Evolutionary conservation across 352 stramenopile species (phyloP).

Genomic region (Pythium utonaiense): DNA sequence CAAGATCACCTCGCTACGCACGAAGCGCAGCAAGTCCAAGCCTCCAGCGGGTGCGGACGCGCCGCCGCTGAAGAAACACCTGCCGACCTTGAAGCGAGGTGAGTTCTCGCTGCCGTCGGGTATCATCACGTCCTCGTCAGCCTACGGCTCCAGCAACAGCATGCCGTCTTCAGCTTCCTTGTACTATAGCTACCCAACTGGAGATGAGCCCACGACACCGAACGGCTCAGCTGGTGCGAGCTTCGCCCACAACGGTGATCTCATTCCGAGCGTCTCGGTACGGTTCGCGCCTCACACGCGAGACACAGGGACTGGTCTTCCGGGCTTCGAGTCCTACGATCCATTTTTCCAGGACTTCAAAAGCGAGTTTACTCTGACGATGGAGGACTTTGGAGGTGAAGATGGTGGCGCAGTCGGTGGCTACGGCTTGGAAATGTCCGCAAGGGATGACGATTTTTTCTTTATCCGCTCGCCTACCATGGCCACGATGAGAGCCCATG

Average conservation of each 20-base stretch:
- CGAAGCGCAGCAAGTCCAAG: constrained; percentile 24
- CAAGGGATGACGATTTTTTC: constrained; percentile 23
- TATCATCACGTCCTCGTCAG: constrained; percentile 9
- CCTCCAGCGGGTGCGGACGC: background rate
- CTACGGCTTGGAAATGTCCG: constrained; percentile 14
- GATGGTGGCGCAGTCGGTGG: constrained; percentile 10
- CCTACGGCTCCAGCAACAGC: background rate
- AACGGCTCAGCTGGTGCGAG: background rate
- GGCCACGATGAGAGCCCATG: constrained; percentile 17
- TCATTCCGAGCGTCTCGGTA: constrained; percentile 26
- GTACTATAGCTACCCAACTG: constrained; percentile 17
- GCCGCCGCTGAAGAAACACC: constrained; percentile 6
- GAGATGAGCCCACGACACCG: constrained; percentile 3
- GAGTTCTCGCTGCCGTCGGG: constrained; percentile 22
- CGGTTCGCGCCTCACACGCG: constrained; percentile 16
- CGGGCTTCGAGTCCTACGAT: constrained; percentile 37
- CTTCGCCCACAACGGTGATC: constrained; percentile 11
- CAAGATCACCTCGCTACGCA: constrained; percentile 27
- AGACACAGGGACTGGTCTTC: constrained; percentile 6
- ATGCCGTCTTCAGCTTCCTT: background rate
- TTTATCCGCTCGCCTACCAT: constrained; percentile 28
- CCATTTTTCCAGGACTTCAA: constrained; percentile 45
- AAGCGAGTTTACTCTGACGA: constrained; percentile 37
- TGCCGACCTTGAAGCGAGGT: constrained; percentile 16
- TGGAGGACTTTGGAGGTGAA: constrained; percentile 37